Conservation (phyloP, 176 grass and related monocot species). For the Hordeum vulgare region DNA sequence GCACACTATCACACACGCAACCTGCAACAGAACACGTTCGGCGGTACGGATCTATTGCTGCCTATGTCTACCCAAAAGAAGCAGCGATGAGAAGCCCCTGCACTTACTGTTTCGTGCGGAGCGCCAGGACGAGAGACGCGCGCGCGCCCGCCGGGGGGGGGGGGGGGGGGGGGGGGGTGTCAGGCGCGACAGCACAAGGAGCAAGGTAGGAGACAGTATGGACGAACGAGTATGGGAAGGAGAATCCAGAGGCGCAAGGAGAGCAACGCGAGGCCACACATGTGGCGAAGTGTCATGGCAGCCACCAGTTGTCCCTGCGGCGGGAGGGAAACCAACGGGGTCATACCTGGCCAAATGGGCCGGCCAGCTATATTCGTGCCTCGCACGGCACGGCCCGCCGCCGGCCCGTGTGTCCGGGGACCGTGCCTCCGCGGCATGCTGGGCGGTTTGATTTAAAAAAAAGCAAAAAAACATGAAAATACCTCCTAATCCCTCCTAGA, state of each 20-base stretch:
- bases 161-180: not conserved
- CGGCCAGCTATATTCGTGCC: too few species aligned
- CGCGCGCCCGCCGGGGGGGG: too few species aligned
- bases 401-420: too few species aligned
- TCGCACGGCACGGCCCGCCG: too few species aligned
- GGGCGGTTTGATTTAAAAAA: too few species aligned
- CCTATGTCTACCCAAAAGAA: not conserved
- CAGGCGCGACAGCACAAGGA: not conserved
- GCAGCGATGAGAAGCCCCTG: not conserved
- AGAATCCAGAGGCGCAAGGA: constrained; percentile 4
- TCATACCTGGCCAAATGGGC: too few species aligned
- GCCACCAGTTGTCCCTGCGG: constrained; percentile 23
- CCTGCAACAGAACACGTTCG: not conserved
- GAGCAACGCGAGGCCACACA: not conserved
- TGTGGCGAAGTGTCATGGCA: not conserved
- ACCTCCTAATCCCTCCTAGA: too few species aligned
- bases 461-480: too few species aligned
- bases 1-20: not conserved
- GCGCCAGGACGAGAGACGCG: not conserved
- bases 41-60: not conserved
- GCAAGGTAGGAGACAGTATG: not conserved
- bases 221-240: not conserved
- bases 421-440: too few species aligned
- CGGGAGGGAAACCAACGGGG: not conserved
- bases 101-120: not conserved